phyloP scores from a whole-genome alignment of 176 grass and related monocot species.

The Luzula sylvatica region DNA sequence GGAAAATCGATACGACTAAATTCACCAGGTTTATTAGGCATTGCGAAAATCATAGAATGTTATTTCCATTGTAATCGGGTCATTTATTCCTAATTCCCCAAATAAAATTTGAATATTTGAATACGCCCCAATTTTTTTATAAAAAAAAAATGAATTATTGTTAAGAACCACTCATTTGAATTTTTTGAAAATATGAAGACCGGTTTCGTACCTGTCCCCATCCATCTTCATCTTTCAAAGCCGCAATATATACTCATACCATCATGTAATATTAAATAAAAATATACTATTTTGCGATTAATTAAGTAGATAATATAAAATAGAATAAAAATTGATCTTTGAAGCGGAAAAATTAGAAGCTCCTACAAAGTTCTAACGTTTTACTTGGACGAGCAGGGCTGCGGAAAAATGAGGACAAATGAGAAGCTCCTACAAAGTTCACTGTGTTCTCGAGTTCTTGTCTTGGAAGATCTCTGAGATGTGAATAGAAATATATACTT shows the following conservation, averaged over 20 bases:
- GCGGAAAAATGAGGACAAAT: slow-evolving; percentile 65
- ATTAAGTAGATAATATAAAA: not conserved
- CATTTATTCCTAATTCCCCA: slow-evolving; percentile 88
- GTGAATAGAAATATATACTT: no score
- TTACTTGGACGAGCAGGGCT: slow-evolving; percentile 42
- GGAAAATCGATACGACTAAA: slow-evolving; percentile 96
- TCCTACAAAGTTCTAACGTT: slow-evolving; percentile 73
- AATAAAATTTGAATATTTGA: slow-evolving; percentile 96
- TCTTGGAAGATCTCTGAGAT: slow-evolving; percentile 60
- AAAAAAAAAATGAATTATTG: slow-evolving; percentile 22
- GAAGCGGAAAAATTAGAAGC: slow-evolving; percentile 83
- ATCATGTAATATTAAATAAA: not conserved
- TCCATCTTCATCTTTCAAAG: slow-evolving; percentile 97
- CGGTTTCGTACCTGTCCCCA: slow-evolving; percentile 96
- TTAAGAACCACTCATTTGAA: slow-evolving; percentile 22
- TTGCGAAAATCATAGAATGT: slow-evolving; percentile 98
- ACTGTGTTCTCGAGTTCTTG: slow-evolving; percentile 63
- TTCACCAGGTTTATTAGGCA: slow-evolving; percentile 91
- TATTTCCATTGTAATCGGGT: slow-evolving; percentile 99
- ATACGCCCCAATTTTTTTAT: slow-evolving; percentile 95
- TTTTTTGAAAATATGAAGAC: slow-evolving; percentile 75
- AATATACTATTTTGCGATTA: not conserved
- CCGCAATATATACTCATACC: slow-evolving; percentile 45
- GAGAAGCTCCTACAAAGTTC: slow-evolving; percentile 80
- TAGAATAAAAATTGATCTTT: slow-evolving; percentile 46